phyloP scores from a whole-genome alignment of 2,329 filamentous ascomycete genomes.

The Fusarium sp. region DNA sequence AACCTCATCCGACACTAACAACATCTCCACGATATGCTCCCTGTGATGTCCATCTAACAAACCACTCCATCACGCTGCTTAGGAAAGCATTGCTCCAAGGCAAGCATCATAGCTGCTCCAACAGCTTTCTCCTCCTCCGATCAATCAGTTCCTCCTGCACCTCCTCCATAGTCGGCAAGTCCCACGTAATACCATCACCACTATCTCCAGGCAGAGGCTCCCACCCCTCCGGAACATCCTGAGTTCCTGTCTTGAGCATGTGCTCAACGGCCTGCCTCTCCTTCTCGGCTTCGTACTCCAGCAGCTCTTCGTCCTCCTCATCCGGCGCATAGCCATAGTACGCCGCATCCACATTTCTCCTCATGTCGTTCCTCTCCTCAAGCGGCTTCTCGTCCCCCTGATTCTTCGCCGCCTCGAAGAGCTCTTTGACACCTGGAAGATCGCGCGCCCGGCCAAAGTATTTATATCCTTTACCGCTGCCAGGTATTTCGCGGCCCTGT shows the following conservation, averaged over 20 bases:
- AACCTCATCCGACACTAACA: conserved; percentile 7
- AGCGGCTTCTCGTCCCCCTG: conserved; percentile 72
- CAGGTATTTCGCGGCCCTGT: conserved; percentile 76
- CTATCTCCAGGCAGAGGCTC: conserved; percentile 87
- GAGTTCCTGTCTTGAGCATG: conserved; percentile 70
- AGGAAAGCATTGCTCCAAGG: not conserved
- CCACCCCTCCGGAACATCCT: conserved; percentile 77
- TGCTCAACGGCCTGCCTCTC: conserved; percentile 84
- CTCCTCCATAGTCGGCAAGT: conserved; percentile 86
- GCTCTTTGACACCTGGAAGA: conserved; percentile 93
- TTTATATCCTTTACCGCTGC: conserved; percentile 88
- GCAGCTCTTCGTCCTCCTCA: conserved; percentile 86
- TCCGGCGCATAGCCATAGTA: conserved; percentile 97
- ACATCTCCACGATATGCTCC: not conserved
- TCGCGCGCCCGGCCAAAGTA: conserved; percentile 94
- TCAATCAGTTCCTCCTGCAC: conserved; percentile 96
- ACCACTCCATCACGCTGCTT: not conserved
- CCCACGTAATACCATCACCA: conserved; percentile 86
- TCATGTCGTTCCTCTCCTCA: conserved; percentile 76
- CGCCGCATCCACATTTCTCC: conserved; percentile 86
- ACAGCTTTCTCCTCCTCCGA: conserved; percentile 81
- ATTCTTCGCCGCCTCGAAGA: conserved; percentile 84
- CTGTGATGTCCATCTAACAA: not conserved
- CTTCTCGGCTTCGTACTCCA: conserved; percentile 85
- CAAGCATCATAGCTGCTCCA: conserved; percentile 78